Evolutionary conservation across 2,329 filamentous ascomycete genomes (phyloP).

Genomic region (Mycosphaerelloides madeirae): DNA sequence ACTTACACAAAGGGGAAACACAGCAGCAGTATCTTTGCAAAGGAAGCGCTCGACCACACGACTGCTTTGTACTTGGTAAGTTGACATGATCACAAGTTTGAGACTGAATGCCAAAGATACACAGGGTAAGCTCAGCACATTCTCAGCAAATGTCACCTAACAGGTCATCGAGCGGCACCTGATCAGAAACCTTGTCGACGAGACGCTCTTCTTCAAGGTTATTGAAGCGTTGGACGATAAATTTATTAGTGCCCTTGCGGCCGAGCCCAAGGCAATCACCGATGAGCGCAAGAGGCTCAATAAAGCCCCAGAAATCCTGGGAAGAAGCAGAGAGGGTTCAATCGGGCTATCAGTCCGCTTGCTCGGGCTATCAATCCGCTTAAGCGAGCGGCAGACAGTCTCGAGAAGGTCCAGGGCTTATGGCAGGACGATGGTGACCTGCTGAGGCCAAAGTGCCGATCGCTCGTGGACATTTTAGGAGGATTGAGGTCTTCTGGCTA

Average conservation of each 20-base stretch:
- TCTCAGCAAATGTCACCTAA: constrained; percentile 33
- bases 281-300: constrained; percentile 29
- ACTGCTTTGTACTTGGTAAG: constrained; percentile 37
- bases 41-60: constrained; percentile 35
- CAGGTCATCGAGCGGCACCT: constrained; percentile 39
- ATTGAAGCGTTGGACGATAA: constrained; percentile 33
- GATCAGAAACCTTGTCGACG: constrained; percentile 26
- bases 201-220: constrained; percentile 30
- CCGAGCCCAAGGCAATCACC: constrained; percentile 31
- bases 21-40: constrained; percentile 32
- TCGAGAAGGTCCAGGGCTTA: neutral
- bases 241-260: constrained; percentile 32
- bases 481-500: too few relatives aligned
- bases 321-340: too few relatives aligned
- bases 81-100: neutral
- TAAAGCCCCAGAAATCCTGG: constrained; percentile 33
- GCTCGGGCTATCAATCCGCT: neutral
- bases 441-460: neutral
- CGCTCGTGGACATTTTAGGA: too few relatives aligned
- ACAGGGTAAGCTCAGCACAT: constrained; percentile 35
- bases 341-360: too few relatives aligned
- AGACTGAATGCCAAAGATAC: neutral
- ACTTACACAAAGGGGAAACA: constrained; percentile 21
- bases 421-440: neutral
- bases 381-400: neutral